Evolutionary conservation across 139 green algal genomes (phyloP).

Genomic region (Coelastrella sp.): DNA sequence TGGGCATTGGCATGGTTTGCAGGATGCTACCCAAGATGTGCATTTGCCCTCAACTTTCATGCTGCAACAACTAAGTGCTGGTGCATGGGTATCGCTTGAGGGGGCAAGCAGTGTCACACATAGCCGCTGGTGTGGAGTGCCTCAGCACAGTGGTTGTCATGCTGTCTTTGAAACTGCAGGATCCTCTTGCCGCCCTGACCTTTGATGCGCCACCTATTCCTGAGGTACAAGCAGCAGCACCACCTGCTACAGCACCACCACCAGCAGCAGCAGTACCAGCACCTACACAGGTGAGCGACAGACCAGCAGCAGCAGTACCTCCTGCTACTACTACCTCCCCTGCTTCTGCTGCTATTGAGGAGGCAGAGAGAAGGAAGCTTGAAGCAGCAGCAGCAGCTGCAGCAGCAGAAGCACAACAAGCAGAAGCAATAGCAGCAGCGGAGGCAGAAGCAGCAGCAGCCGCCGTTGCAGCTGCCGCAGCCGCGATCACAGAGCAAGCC

Average conservation of each 20-base stretch:
- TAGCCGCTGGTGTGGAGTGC: too few relatives aligned
- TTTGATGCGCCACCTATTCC: constrained; percentile 27
- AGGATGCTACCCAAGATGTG: too few relatives aligned
- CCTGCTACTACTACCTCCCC: not conserved
- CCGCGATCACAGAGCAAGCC: not conserved
- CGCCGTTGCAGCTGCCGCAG: not conserved
- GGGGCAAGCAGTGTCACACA: too few relatives aligned
- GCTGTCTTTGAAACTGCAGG: constrained; percentile 14
- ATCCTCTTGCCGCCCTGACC: constrained; percentile 17
- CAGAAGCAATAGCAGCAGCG: not conserved
- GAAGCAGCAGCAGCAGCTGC: constrained; percentile 13
- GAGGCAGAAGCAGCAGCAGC: constrained; percentile 31
- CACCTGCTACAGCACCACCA: not conserved
- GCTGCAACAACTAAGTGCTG: too few relatives aligned
- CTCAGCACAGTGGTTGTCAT: too few relatives aligned
- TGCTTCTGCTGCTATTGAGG: not conserved
- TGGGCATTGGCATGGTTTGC: too few relatives aligned
- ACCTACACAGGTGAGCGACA: not conserved
- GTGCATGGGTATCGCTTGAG: too few relatives aligned
- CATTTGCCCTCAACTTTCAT: too few relatives aligned
- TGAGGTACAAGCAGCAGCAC: not conserved
- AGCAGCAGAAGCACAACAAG: constrained; percentile 12
- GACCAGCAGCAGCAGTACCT: constrained; percentile 3
- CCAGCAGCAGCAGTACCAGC: constrained; percentile 1
- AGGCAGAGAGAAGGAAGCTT: not conserved